Percentiles rank a stretch among this genome's conserved stretches.
phyloP scores from a whole-genome alignment of 371 early-diverging fungal genomes.

The Apophysomyces sp. region DNA sequence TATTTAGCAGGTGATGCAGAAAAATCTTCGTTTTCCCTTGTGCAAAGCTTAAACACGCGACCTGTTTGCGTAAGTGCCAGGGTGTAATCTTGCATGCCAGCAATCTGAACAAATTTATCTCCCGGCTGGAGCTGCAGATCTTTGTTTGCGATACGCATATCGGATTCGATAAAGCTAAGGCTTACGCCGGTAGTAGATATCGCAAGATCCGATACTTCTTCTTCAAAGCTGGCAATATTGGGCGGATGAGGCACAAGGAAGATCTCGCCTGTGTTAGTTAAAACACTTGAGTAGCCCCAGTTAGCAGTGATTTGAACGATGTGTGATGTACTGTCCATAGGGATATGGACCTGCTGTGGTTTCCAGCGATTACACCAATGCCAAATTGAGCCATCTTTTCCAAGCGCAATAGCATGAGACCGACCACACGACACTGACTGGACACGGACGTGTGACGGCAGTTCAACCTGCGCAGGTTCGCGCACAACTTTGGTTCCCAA shows the following conservation, averaged over 20 bases:
- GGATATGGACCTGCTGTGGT: conserved; percentile 20
- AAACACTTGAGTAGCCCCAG: conserved; percentile 27
- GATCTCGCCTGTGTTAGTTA: conserved; percentile 25
- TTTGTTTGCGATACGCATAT: neutral
- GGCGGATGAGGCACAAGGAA: conserved; percentile 25
- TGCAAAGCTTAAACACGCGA: conserved; percentile 9
- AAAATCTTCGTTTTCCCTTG: neutral
- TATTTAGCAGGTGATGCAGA: neutral
- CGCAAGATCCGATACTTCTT: neutral
- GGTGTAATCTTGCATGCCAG: conserved; percentile 14
- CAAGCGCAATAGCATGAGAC: conserved; percentile 40
- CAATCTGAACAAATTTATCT: conserved; percentile 8
- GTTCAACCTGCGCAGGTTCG: conserved; percentile 8
- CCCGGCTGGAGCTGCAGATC: neutral
- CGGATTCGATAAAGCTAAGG: neutral
- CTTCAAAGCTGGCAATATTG: neutral
- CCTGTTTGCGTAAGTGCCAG: conserved; percentile 17
- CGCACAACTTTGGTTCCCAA: conserved; percentile 6
- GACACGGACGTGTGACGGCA: conserved; percentile 10
- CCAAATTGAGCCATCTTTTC: conserved; percentile 27
- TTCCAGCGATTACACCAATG: conserved; percentile 36
- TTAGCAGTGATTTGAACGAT: conserved; percentile 37
- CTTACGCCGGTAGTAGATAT: neutral
- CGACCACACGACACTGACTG: conserved; percentile 30
- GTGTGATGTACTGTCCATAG: neutral